phyloP scores from a whole-genome alignment of 2,329 filamentous ascomycete species.

The Phaeosphaeriaceae sp. region DNA sequence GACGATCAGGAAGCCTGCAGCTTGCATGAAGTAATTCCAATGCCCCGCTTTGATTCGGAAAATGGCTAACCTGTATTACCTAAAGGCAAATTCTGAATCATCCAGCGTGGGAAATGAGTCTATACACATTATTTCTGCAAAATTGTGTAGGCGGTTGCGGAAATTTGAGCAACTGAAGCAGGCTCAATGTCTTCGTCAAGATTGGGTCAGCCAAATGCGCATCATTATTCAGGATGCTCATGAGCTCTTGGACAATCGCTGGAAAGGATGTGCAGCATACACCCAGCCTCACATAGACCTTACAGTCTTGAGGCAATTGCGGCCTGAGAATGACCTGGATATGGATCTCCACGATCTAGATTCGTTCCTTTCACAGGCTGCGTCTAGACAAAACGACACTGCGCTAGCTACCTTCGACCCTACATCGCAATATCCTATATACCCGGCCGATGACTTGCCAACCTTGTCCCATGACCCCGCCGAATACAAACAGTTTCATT shows the following conservation, averaged over 20 bases:
- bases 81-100: too few relatives aligned
- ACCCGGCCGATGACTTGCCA: slow-evolving; percentile 14
- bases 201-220: too few relatives aligned
- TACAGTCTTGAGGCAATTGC: slow-evolving; percentile 10
- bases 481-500: slow-evolving; percentile 48
- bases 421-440: slow-evolving; percentile 7
- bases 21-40: too few relatives aligned
- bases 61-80: too few relatives aligned
- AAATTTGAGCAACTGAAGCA: too few relatives aligned
- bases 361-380: slow-evolving; percentile 17
- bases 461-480: neutral
- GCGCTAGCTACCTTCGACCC: slow-evolving; percentile 17
- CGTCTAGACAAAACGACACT: neutral
- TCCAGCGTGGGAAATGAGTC: too few relatives aligned
- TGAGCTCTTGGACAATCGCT: slow-evolving; percentile 14
- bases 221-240: too few relatives aligned
- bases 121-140: too few relatives aligned
- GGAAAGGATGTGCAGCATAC: slow-evolving; percentile 9
- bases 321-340: slow-evolving; percentile 23
- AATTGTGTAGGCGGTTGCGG: too few relatives aligned
- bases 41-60: too few relatives aligned
- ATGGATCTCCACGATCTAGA: slow-evolving; percentile 23
- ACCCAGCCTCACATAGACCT: slow-evolving; percentile 6
- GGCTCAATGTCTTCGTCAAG: too few relatives aligned
- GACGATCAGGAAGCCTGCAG: too few relatives aligned